Conservation (phyloP, 257 asterid species). For the Solanum paucissectum region DNA sequence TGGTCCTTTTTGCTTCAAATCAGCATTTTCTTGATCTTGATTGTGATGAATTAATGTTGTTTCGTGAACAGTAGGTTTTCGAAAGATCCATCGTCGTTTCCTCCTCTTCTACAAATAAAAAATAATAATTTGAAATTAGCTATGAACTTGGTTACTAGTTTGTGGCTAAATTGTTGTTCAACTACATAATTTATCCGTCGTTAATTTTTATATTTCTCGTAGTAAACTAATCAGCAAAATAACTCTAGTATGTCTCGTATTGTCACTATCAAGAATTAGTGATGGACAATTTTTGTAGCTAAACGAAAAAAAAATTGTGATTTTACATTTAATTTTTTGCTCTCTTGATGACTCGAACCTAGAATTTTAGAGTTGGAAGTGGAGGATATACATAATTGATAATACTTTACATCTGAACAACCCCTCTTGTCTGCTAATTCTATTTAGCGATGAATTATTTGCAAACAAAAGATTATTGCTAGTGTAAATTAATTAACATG, state of each 20-base stretch:
- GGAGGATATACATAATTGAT: fast-evolving
- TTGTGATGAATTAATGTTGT: conserved; percentile 45
- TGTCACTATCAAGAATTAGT: not conserved
- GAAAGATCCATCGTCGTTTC: conserved; percentile 62
- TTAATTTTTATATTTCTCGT: not conserved
- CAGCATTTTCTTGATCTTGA: conserved; percentile 5
- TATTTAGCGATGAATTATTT: too few relatives aligned
- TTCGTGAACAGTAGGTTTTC: conserved; percentile 30
- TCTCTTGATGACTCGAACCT: too few relatives aligned
- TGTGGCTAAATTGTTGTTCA: not conserved
- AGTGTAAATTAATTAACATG: not conserved
- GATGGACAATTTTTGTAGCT: not conserved
- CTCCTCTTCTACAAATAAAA: conserved; percentile 38
- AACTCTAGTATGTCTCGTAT: not conserved
- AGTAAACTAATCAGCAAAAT: not conserved
- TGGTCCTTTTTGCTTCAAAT: conserved; percentile 10
- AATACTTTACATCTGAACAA: not conserved
- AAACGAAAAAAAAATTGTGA: not conserved
- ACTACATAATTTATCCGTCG: not conserved
- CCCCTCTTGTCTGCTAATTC: too few relatives aligned
- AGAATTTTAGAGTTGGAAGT: too few relatives aligned
- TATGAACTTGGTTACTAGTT: not conserved
- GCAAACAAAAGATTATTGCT: too few relatives aligned
- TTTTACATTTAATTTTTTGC: not conserved
- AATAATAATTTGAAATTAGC: not conserved